Evolutionary conservation across 768 basidiomycete species (phyloP).

Genomic region (Cytidiella melzeri): DNA sequence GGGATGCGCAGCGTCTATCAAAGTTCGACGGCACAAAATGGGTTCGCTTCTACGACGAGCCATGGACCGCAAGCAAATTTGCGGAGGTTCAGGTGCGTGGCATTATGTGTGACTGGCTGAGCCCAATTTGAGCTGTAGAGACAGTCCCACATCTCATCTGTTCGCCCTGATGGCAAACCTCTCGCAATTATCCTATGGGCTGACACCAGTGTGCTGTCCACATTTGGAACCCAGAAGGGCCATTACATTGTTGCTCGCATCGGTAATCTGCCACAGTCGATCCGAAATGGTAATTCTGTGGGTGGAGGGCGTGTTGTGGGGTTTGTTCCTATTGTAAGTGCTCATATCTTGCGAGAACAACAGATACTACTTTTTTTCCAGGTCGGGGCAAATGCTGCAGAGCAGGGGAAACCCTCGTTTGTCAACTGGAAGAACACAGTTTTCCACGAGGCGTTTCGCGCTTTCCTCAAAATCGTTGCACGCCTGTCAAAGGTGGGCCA

Average conservation of each 20-base stretch:
- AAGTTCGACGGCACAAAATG: too few species aligned
- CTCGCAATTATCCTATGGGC: conserved; percentile 13
- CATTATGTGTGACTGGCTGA: too few species aligned
- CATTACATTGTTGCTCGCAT: conserved; percentile 17
- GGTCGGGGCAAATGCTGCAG: too few species aligned
- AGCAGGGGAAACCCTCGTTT: conserved; percentile 11
- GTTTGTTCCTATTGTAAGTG: conserved; percentile 22
- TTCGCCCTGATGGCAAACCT: background rate
- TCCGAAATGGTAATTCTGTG: conserved; percentile 11
- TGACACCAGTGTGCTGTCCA: conserved; percentile 17
- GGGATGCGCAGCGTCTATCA: too few species aligned
- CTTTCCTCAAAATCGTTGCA: conserved; percentile 12
- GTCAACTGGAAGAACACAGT: conserved; percentile 15
- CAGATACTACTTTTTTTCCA: too few species aligned
- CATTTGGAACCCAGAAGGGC: conserved; percentile 15
- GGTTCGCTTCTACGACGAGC: too few species aligned
- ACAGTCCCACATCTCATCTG: background rate
- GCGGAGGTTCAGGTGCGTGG: too few species aligned
- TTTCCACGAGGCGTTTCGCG: conserved; percentile 18
- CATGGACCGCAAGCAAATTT: too few species aligned
- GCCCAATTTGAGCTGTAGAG: too few species aligned
- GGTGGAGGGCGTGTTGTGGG: conserved; percentile 21
- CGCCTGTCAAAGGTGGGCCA: conserved; percentile 13
- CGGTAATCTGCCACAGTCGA: conserved; percentile 13
- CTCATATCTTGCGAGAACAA: too few species aligned